phyloP scores from a whole-genome alignment of 176 grass and related monocot genomes.

The Musa beccarii region DNA sequence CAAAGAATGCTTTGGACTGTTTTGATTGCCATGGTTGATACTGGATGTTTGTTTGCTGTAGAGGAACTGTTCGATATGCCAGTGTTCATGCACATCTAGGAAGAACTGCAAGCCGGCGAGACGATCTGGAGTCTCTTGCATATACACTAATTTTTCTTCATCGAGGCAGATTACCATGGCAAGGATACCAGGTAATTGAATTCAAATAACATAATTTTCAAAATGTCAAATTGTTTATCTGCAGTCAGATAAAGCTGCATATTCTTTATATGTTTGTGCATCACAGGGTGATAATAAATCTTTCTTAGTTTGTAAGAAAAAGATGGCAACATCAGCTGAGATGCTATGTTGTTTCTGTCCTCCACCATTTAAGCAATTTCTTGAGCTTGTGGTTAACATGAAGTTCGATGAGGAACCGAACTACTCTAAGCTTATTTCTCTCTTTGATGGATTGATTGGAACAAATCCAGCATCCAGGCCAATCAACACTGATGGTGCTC shows the following conservation, averaged over 20 bases:
- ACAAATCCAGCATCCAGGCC: conserved; percentile 63
- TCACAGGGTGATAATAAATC: conserved; percentile 77
- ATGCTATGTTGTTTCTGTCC: conserved; percentile 63
- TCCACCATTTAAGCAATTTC: conserved; percentile 68
- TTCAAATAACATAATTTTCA: neutral
- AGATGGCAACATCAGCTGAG: conserved; percentile 72
- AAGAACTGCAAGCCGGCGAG: conserved; percentile 83
- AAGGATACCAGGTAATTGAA: conserved; percentile 58
- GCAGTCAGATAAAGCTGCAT: conserved; percentile 1
- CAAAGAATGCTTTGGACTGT: neutral
- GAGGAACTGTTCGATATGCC: conserved; percentile 86
- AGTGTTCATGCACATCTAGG: conserved; percentile 87
- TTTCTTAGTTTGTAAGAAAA: conserved; percentile 87
- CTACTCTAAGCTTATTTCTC: conserved; percentile 65
- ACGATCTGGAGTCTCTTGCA: conserved; percentile 79
- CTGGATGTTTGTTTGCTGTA: conserved; percentile 25
- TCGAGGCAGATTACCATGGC: conserved; percentile 73
- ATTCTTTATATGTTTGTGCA: conserved; percentile 5
- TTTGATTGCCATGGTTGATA: neutral
- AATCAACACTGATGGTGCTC: conserved; percentile 65
- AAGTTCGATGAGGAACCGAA: conserved; percentile 93
- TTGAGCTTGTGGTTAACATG: conserved; percentile 75
- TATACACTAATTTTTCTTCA: conserved; percentile 83
- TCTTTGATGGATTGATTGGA: conserved; percentile 69
- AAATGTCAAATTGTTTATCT: conserved; percentile 19